Conservation (phyloP, 2,329 filamentous ascomycete genomes). For the Intubia oerlemansii region DNA sequence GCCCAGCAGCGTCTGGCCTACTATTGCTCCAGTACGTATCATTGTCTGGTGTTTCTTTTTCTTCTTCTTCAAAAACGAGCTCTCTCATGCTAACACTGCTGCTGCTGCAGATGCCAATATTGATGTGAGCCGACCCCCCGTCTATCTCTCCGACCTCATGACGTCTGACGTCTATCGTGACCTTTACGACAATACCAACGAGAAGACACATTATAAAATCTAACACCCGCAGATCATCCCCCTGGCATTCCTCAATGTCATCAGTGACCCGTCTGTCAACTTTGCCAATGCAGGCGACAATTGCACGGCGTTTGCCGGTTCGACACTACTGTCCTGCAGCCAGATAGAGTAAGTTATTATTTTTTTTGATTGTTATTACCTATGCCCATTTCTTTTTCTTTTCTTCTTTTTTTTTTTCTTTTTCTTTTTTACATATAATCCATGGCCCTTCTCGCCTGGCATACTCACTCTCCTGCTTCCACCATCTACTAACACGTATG, state of each 20-base stretch:
- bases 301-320: conserved; percentile 37
- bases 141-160: too few species aligned
- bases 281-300: conserved; percentile 42
- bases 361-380: background rate
- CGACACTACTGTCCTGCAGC: conserved; percentile 35
- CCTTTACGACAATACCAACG: too few species aligned
- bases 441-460: too few species aligned
- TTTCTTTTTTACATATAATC: too few species aligned
- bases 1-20: conserved; percentile 31
- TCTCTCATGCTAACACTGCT: background rate
- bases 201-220: too few species aligned
- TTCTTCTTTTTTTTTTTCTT: too few species aligned
- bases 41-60: too few species aligned
- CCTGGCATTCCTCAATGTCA: conserved; percentile 37
- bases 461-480: too few species aligned
- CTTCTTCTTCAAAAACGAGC: background rate
- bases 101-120: conserved; percentile 14
- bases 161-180: too few species aligned
- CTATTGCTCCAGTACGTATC: conserved; percentile 36
- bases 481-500: background rate
- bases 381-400: too few species aligned
- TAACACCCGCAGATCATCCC: conserved; percentile 29
- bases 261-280: conserved; percentile 35
- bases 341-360: conserved; percentile 34
- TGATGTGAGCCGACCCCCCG: too few species aligned